Percentiles rank a stretch among this genome's conserved stretches.
These are phyloP conservation scores for Gloeophyllum trabeum DNA, from an alignment of 768 basidiomycete genomes.

Conservation along the genomic window DNA sequence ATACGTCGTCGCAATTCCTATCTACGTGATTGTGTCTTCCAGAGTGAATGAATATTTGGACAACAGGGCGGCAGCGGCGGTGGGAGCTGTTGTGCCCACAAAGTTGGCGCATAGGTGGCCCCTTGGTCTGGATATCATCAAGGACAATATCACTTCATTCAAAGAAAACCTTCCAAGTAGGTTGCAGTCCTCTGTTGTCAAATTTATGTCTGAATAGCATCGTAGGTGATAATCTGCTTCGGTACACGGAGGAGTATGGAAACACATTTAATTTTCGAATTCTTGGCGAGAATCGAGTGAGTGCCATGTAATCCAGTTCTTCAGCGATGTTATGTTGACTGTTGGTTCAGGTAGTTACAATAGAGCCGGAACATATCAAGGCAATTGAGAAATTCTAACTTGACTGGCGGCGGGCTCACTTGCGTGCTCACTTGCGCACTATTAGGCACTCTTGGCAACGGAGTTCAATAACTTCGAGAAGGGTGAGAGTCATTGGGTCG, in stretches of 20 bases:
- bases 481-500: slow-evolving; percentile 11
- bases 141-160: slow-evolving; percentile 12
- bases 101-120: slow-evolving; percentile 14
- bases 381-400: slow-evolving; percentile 5
- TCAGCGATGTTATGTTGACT: neutral
- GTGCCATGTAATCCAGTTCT: slow-evolving; percentile 4
- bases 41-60: neutral
- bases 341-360: slow-evolving; percentile 29
- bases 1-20: neutral
- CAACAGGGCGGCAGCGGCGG: neutral
- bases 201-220: neutral
- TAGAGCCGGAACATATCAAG: slow-evolving; percentile 32
- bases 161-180: slow-evolving; percentile 18
- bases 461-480: slow-evolving; percentile 26
- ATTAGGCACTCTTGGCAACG: slow-evolving; percentile 25
- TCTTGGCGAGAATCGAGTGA: slow-evolving; percentile 22
- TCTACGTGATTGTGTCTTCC: neutral
- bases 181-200: slow-evolving; percentile 1
- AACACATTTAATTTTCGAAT: slow-evolving; percentile 20
- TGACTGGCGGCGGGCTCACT: neutral
- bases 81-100: neutral
- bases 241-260: slow-evolving; percentile 16
- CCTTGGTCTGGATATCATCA: slow-evolving; percentile 23
- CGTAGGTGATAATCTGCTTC: slow-evolving; percentile 18
- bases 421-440: no score